Conservation (phyloP, 2,329 filamentous ascomycete species). For the Colletotrichum scovillei region DNA sequence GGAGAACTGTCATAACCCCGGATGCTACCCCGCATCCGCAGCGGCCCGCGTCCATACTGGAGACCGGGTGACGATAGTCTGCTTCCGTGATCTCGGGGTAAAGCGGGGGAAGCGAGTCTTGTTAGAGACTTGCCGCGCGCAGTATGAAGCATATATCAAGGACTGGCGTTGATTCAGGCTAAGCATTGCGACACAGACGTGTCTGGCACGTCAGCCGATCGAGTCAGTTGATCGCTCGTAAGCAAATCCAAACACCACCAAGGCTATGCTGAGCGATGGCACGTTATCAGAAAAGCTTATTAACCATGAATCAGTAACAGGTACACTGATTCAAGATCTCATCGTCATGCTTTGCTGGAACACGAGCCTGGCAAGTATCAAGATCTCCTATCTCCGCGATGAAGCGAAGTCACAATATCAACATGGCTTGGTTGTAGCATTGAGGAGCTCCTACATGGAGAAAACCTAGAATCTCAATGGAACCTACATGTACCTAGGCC, state of each 20-base stretch:
- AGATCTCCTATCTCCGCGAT: no score
- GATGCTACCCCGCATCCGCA: slow-evolving; percentile 6
- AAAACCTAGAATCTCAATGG: no score
- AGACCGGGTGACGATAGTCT: not conserved
- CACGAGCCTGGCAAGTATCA: not conserved
- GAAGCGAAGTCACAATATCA: no score
- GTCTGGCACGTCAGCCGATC: not conserved
- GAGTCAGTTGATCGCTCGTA: not conserved
- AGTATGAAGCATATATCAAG: not conserved
- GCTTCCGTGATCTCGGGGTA: not conserved
- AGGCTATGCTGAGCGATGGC: not conserved
- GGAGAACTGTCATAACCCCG: slow-evolving; percentile 27
- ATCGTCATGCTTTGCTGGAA: not conserved
- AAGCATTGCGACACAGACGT: not conserved
- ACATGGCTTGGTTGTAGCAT: no score
- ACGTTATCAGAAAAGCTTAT: not conserved
- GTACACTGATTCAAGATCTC: not conserved
- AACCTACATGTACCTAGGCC: no score
- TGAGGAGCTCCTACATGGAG: no score
- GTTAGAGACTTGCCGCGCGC: not conserved
- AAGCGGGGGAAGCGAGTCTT: not conserved
- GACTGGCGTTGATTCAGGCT: not conserved
- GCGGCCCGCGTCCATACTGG: not conserved
- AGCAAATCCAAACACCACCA: not conserved
- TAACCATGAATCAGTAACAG: no score